phyloP scores from a whole-genome alignment of 768 basidiomycete species.

The Tremella yokohamensis region DNA sequence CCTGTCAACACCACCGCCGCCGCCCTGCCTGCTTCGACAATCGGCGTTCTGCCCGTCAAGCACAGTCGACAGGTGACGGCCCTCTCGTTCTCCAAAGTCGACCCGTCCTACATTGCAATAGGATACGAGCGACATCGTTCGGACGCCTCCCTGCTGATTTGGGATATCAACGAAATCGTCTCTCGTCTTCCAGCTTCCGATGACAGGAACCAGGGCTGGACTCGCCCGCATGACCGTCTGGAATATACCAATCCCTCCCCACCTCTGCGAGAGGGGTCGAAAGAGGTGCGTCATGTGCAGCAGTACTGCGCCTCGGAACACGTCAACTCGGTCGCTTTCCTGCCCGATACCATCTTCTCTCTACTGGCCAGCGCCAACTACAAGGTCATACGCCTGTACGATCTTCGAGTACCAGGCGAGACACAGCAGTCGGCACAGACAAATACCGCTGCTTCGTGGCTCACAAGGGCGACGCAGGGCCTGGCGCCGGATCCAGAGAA shows the following conservation, averaged over 20 bases:
- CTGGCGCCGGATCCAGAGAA: slow-evolving; percentile 34
- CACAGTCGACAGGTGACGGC: slow-evolving; percentile 35
- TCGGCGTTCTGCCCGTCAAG: slow-evolving; percentile 28
- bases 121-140: slow-evolving; percentile 42
- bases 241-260: slow-evolving; percentile 25
- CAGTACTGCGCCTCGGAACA: slow-evolving; percentile 42
- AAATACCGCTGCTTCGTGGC: slow-evolving; percentile 25
- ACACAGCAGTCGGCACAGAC: not conserved
- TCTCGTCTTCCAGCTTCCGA: slow-evolving; percentile 10
- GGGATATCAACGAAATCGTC: slow-evolving; percentile 38
- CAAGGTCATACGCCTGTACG: slow-evolving; percentile 36
- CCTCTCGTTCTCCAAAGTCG: slow-evolving; percentile 33
- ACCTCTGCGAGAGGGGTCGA: slow-evolving; percentile 10
- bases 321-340: slow-evolving; percentile 35
- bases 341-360: slow-evolving; percentile 13
- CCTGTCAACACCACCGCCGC: slow-evolving; percentile 17
- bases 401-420: slow-evolving; percentile 27
- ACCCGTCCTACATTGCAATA: slow-evolving; percentile 38
- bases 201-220: slow-evolving; percentile 12
- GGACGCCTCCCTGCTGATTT: slow-evolving; percentile 40
- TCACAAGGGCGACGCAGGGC: slow-evolving; percentile 37
- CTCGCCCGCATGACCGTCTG: slow-evolving; percentile 27
- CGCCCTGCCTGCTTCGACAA: slow-evolving; percentile 14
- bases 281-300: slow-evolving; percentile 36
- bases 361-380: slow-evolving; percentile 33